These are phyloP conservation scores for Trypanosoma scelopori DNA, from an alignment of 208 protist species.

Conservation along the genomic window DNA sequence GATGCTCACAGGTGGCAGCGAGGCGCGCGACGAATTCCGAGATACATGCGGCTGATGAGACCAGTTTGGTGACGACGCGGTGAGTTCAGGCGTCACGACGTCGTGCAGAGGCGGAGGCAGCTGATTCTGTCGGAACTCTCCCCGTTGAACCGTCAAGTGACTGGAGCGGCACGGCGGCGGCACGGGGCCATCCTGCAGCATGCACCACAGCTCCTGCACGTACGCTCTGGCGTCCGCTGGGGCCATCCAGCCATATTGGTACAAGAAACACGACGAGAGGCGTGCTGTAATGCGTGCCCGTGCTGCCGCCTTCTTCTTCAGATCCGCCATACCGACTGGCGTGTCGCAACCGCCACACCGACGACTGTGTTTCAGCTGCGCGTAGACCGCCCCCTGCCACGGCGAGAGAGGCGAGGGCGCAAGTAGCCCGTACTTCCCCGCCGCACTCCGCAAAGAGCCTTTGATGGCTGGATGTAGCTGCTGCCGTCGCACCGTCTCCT, in stretches of 20 bases:
- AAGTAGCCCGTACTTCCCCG: conserved; percentile 24
- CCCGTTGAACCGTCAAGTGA: conserved; percentile 17
- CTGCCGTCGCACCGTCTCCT: conserved; percentile 3
- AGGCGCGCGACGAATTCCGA: not conserved
- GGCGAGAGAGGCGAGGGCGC: conserved; percentile 13
- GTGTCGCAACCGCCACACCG: not conserved
- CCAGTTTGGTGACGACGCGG: not conserved
- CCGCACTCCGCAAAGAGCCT: conserved; percentile 12
- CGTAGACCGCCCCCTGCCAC: conserved; percentile 5
- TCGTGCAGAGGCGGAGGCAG: too few species aligned
- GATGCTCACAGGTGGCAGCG: not conserved
- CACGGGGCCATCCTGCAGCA: conserved; percentile 1
- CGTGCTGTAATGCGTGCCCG: conserved; percentile 7
- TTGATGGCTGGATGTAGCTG: conserved; percentile 12
- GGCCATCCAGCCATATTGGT: conserved; percentile 23
- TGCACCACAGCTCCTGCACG: conserved; percentile 17
- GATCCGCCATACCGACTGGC: not conserved
- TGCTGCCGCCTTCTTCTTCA: not conserved
- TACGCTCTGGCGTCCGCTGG: not conserved
- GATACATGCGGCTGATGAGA: not conserved
- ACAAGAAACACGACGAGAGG: conserved; percentile 10
- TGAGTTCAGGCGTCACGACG: not conserved
- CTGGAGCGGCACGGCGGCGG: conserved; percentile 8
- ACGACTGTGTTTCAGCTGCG: conserved; percentile 4
- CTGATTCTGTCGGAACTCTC: conserved; percentile 1